Evolutionary conservation across 148 eudicot species (phyloP).

Genomic region (Spergularia bocconei): DNA sequence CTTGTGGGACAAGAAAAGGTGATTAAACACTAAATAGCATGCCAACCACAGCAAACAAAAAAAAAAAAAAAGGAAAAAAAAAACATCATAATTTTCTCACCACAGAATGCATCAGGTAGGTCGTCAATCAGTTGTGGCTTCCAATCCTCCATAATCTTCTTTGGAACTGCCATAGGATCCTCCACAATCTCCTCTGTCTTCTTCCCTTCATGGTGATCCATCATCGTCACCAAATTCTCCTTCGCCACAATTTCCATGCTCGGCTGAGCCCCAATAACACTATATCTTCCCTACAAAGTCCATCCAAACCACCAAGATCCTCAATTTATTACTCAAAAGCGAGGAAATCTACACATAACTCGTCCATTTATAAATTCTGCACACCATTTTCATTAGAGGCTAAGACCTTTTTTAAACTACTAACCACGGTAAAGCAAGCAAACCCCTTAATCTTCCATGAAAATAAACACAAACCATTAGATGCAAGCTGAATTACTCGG

Average conservation of each 20-base stretch:
- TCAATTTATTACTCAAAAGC: neutral
- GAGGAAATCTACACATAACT: neutral
- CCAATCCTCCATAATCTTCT: conserved; percentile 92
- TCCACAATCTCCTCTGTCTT: conserved; percentile 69
- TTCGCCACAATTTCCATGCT: conserved; percentile 95
- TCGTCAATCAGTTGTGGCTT: conserved; percentile 86
- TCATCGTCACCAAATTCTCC: conserved; percentile 77
- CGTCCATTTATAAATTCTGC: neutral
- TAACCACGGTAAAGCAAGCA: neutral
- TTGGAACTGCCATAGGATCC: conserved; percentile 89
- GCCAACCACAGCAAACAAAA: neutral
- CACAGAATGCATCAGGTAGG: conserved; percentile 96
- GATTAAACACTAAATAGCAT: neutral
- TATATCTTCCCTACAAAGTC: conserved; percentile 76
- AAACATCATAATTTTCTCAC: conserved; percentile 39
- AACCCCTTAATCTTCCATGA: neutral
- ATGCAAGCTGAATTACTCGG: neutral
- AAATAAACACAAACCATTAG: neutral
- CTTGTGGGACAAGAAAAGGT: neutral
- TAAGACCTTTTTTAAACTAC: neutral
- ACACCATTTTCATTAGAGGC: neutral
- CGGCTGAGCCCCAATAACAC: conserved; percentile 98
- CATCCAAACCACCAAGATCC: conserved; percentile 6
- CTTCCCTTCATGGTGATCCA: conserved; percentile 74
- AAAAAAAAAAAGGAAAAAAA: no score